Evolutionary conservation across 169 alveolate genomes (phyloP), one percentile per base, ranked within the genome.

Genomic region (Eimeria brunetti): DNA sequence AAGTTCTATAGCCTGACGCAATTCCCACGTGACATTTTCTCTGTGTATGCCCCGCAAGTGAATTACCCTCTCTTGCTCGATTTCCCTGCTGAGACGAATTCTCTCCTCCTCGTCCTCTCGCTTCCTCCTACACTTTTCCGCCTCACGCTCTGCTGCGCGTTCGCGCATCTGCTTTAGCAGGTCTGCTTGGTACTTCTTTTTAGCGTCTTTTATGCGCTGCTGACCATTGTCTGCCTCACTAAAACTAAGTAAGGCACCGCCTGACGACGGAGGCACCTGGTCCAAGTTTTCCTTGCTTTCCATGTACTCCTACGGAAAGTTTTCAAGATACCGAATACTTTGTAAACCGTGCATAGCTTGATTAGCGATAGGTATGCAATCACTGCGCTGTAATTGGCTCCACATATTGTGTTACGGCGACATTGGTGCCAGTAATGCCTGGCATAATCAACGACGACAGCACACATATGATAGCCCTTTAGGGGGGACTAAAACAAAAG

Each of bases 51-150:
- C 56, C 16, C 41, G 2, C 33, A 16, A 2, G 60, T 27, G 46
- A 20, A 58, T 12, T 24, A 85, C 92, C 92, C 92, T 51, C 80
- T 85, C 92, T 24, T 62, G 58, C 60, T 85, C 92, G 60, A 85
- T 85, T 73, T 85, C 92, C 69, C 60, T 85, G 80, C 44, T 62
- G 4, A 85, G 81, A 62, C 92, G 92, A 49, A 85, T 85, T 44
- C 76, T 58, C 62, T 85, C 92, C 80, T 85, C 81, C 51, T 85
- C 92, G 27, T 85, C 92, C n/a, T 85, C 92, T 9, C 49, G 56
- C 24, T 62, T 85, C 46, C 80, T 58, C 44, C 81, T 85, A 8
- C 81, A n/a, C 62, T 85, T 85, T 44, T 85, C 92, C 14, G 46
- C 58, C 62, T 85, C 80, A 18, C 92, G 92, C 44, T 56, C 64